Percentiles rank a stretch among this genome's conserved stretches.
These are phyloP conservation scores for Zygosaccharomyces sapae DNA, from an alignment of 1,139 yeast genomes.

Conservation along the genomic window DNA sequence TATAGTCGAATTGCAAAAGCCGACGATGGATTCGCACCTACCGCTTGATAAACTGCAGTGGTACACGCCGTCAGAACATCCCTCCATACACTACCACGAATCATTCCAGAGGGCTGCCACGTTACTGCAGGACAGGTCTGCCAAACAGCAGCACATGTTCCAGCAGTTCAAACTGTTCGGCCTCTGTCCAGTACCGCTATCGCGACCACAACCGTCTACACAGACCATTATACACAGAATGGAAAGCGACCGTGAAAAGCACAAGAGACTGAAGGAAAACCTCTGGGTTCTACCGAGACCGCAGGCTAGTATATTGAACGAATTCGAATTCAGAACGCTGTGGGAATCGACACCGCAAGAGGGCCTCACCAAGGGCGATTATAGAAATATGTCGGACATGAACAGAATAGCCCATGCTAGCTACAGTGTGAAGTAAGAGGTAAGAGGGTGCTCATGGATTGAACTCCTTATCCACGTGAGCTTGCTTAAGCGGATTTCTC, in stretches of 20 bases:
- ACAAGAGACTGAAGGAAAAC: constrained; percentile 35
- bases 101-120: constrained; percentile 10
- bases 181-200: constrained; percentile 13
- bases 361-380: constrained; percentile 24
- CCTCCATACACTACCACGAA: constrained; percentile 7
- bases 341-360: constrained; percentile 21
- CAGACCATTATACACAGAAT: constrained; percentile 32
- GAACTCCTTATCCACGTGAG: not conserved
- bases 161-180: constrained; percentile 17
- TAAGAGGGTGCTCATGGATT: constrained; percentile 4
- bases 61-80: constrained; percentile 7
- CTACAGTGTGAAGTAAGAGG: constrained; percentile 12
- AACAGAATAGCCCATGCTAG: constrained; percentile 24
- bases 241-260: constrained; percentile 36
- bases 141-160: constrained; percentile 11
- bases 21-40: constrained; percentile 1
- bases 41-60: constrained; percentile 10
- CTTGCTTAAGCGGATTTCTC: not conserved
- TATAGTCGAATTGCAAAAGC: constrained; percentile 8
- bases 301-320: constrained; percentile 20
- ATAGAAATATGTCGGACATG: constrained; percentile 23
- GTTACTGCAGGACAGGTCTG: constrained; percentile 10
- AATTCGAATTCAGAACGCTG: constrained; percentile 23
- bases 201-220: constrained; percentile 9
- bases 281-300: constrained; percentile 30